Percentiles rank a stretch among this genome's conserved stretches.
Evolutionary conservation across 2,329 filamentous ascomycete species (phyloP).

Genomic region (Karstenula rhodostoma): DNA sequence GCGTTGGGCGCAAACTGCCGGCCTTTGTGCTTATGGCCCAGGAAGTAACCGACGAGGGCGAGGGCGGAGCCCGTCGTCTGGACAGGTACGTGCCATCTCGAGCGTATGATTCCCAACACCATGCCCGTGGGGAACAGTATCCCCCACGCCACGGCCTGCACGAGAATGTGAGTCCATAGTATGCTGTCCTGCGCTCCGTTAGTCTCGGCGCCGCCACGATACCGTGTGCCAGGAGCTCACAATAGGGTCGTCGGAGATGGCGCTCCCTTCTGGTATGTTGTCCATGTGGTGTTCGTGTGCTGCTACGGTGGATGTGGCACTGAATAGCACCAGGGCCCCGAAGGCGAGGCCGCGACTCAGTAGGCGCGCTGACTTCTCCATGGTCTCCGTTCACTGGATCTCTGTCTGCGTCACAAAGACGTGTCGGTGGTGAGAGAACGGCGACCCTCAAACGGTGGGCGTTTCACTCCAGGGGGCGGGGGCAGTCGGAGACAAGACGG

Average conservation of each 20-base stretch:
- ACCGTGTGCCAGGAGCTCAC: constrained; percentile 28
- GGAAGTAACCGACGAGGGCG: constrained; percentile 84
- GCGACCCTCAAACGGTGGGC: constrained; percentile 28
- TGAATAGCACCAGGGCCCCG: constrained; percentile 33
- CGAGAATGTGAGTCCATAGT: constrained; percentile 92
- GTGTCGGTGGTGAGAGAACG: constrained; percentile 16
- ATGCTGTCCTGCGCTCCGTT: constrained; percentile 68
- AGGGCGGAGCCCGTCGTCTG: constrained; percentile 79
- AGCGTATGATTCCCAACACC: constrained; percentile 91
- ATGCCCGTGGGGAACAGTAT: constrained; percentile 93
- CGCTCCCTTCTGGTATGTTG: constrained; percentile 50
- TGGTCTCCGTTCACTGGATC: constrained; percentile 9
- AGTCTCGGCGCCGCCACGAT: constrained; percentile 1
- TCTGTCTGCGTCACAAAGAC: constrained; percentile 5
- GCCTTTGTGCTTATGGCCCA: constrained; percentile 90
- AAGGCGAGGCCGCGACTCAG: constrained; percentile 25
- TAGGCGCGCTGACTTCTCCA: constrained; percentile 21
- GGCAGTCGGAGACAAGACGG: not conserved
- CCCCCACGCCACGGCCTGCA: constrained; percentile 88
- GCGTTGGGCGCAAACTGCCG: constrained; percentile 84
- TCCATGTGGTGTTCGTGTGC: constrained; percentile 53
- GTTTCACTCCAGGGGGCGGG: constrained; percentile 21
- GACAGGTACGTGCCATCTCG: constrained; percentile 91
- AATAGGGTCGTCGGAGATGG: constrained; percentile 47
- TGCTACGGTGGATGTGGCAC: constrained; percentile 49